These are phyloP conservation scores for Pythium pyrilobum DNA, from an alignment of 352 stramenopile genomes.

Conservation along the genomic window DNA sequence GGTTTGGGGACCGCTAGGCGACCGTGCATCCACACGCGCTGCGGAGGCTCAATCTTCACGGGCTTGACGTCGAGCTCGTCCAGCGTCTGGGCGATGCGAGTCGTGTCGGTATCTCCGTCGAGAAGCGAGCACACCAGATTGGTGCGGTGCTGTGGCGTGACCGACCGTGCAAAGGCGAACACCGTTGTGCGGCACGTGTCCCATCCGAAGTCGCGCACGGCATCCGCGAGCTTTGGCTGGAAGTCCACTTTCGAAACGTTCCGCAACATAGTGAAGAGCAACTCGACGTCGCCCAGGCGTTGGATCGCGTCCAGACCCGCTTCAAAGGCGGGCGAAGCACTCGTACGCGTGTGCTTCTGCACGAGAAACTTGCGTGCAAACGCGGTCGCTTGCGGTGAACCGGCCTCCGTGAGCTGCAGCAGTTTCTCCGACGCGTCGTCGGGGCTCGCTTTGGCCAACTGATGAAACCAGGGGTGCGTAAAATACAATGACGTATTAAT, in stretches of 20 bases:
- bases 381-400: neutral
- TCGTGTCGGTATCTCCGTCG: neutral
- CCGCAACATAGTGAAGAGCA: neutral
- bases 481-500: no score
- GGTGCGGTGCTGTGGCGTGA: neutral
- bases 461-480: no score
- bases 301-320: neutral
- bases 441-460: neutral
- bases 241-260: neutral
- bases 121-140: conserved; percentile 5
- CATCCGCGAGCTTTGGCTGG: neutral
- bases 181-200: neutral
- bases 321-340: neutral
- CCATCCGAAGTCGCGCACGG: neutral
- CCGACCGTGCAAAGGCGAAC: neutral
- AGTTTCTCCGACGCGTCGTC: neutral
- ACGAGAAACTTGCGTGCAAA: neutral
- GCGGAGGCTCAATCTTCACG: neutral
- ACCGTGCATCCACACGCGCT: neutral
- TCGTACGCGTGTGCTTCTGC: neutral
- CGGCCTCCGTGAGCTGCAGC: neutral
- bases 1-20: no score
- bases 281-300: neutral
- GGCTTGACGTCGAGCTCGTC: neutral
- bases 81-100: neutral